Percentiles rank a stretch among this genome's conserved stretches.
Conservation (phyloP, 306 rosid genomes). For the Pyrus betulifolia region DNA sequence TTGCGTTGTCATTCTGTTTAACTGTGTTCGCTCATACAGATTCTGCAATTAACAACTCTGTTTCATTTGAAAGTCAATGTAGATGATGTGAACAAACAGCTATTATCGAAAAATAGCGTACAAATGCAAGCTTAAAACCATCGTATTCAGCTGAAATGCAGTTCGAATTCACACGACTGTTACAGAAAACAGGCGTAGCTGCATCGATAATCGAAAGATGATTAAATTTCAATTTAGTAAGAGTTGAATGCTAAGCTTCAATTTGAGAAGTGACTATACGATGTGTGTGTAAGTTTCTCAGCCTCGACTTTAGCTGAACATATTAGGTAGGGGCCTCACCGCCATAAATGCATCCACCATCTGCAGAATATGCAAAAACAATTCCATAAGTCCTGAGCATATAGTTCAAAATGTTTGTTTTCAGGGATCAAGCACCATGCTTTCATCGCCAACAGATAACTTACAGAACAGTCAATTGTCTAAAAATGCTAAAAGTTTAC, state of each 20-base stretch:
- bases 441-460: neutral
- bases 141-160: neutral
- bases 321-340: slow-evolving; percentile 67
- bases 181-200: neutral
- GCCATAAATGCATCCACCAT: slow-evolving; percentile 96
- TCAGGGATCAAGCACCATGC: neutral
- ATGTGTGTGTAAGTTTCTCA: neutral
- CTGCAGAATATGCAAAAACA: slow-evolving; percentile 23
- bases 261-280: neutral
- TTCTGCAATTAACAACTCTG: neutral
- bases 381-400: neutral
- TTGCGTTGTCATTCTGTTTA: neutral
- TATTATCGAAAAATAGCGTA: neutral
- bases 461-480: neutral
- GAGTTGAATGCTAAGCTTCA: neutral
- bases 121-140: neutral
- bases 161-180: neutral
- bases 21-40: neutral
- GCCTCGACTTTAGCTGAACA: slow-evolving; percentile 42
- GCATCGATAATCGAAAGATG: neutral
- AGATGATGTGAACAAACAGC: neutral
- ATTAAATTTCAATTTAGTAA: neutral
- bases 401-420: neutral
- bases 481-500: slow-evolving; percentile 31
- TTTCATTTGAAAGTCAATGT: neutral